Base-by-base conservation (phyloP, 164 flowering plant genomes). In the Sextonia rubra region DNA sequence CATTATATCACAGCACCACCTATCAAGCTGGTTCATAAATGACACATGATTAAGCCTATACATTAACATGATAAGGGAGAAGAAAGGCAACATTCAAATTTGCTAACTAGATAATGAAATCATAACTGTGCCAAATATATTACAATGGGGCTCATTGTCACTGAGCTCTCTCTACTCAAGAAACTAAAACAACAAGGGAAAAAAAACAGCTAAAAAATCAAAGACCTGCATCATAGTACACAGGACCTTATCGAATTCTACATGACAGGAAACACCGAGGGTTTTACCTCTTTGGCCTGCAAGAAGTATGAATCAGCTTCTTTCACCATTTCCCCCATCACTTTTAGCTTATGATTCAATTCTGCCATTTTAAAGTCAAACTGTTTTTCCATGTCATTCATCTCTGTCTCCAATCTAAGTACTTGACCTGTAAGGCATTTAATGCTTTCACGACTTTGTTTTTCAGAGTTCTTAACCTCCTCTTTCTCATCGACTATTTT, bases 401-500 rank as follows among this genome's bases (percentile, higher is more conserved):
- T 79, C 68, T 80, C 75, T 32, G 65, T 72, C 77, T 90, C 82
- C 52, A 93, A 78, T 24, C 69, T 30, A 76, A 84, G 77, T 18
- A 84, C 70, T 62, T 89, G 85, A 76, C 70, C 71, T 64, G 72
- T 66, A 8, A 91, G 71, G 69, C 60, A 56, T 63, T 85, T 76
- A 73, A 87, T 77, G 71, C 72, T 84, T 79, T 77, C 73, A 27
- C 74, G 76, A 74, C 76, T 74, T 27, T 74, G 72, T 73, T 81
- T 76, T 72, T 85, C 90, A 70, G 86, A 83, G 27, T 76, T 78
- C 72, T 74, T 68, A 7, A 81, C 76, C 77, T 82, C 86, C 77
- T 89, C 89, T 72, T 89, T 91, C 82, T 95, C 94, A 56, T 47
- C 23, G 37, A 69, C 82, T 63, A 91, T 71, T 66, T 80, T 82